Evolutionary conservation across 1,284 basidiomycete genomes (phyloP).

Genomic region (Anthracocystis panici-leucophaei): DNA sequence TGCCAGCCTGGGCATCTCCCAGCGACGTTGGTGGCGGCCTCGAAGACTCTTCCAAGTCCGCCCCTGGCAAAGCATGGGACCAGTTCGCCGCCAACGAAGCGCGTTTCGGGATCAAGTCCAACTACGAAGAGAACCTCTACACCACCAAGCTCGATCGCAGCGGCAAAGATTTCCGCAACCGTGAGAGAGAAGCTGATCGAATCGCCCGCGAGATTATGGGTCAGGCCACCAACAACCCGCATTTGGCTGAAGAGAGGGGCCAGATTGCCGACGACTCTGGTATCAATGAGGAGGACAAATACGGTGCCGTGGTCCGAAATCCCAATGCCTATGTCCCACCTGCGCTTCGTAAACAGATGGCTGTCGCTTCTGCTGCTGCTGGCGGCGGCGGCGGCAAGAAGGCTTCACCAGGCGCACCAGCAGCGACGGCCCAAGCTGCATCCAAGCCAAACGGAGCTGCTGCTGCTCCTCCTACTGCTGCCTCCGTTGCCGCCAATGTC

Average conservation of each 20-base stretch:
- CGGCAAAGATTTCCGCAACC: constrained; percentile 86
- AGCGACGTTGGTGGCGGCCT: constrained; percentile 22
- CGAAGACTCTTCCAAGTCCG: constrained; percentile 10
- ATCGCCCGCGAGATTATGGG: constrained; percentile 91
- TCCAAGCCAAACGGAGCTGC: constrained; percentile 43
- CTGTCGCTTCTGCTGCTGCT: constrained; percentile 42
- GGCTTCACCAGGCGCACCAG: constrained; percentile 35
- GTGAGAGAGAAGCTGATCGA: constrained; percentile 86
- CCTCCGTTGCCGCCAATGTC: not conserved
- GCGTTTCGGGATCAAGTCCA: constrained; percentile 89
- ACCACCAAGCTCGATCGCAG: constrained; percentile 92
- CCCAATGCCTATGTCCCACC: constrained; percentile 93
- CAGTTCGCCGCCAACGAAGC: constrained; percentile 95
- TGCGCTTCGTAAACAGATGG: constrained; percentile 75
- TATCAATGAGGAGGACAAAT: constrained; percentile 95
- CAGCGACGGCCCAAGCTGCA: constrained; percentile 15
- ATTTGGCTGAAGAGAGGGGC: constrained; percentile 90
- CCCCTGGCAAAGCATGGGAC: constrained; percentile 78
- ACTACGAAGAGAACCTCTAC: constrained; percentile 93
- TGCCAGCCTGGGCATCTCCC: constrained; percentile 40
- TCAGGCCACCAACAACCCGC: constrained; percentile 75
- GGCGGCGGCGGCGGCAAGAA: constrained; percentile 39
- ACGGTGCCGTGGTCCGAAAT: constrained; percentile 89
- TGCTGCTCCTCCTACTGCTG: constrained; percentile 33
- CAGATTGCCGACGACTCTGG: constrained; percentile 77